Evolutionary conservation across 768 basidiomycete genomes (phyloP), one percentile per base, ranked within the genome.

Genomic region (Piloderma croceum): DNA sequence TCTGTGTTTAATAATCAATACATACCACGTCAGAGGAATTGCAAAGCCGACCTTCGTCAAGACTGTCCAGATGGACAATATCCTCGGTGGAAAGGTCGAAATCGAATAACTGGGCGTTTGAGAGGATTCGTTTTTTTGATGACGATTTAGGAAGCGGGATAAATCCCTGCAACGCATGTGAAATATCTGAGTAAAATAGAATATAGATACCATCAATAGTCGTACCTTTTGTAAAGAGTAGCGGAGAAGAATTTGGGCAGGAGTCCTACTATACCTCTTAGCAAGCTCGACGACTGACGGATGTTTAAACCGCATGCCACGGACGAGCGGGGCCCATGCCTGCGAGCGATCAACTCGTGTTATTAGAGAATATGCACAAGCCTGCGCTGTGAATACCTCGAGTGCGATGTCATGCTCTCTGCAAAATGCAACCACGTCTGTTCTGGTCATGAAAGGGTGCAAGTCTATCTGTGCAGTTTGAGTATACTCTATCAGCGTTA

Each of bases 211-310:
- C 17, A 31, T 9, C 19, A 32, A 12, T 11, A 38, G 25, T 25
- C 57, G 24, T 46, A 79, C 86, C 68, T 84, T 82, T 58, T 91
- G 84, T n/a, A 91, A 60, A 9, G 78, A 81, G 57, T 79, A 88
- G n/a, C 85, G 69, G 21, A 88, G 63, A 27, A 86, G 63, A 35
- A 89, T 63, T 49, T 76, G 73, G 51, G 79, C 69, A n/a, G 72
- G 64, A 34, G 65, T 54, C 51, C 77, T 85, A 27, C 58, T 52
- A 54, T 84, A 78, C 56, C 76, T 79, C 31, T 68, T 49, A 5
- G 73, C 70, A 25, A 78, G 61, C 23, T 53, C 53, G 19, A 57
- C 55, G 46, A 87, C 64, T 7, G 60, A 58, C 15, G 77, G 72
- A 59, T 83, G 75, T 15, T 73, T 53, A 62, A 89, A 83, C 34